Evolutionary conservation across 2,329 filamentous ascomycete species (phyloP), one percentile per base, ranked within the genome.

Genomic region (Myrmaecium sp.): DNA sequence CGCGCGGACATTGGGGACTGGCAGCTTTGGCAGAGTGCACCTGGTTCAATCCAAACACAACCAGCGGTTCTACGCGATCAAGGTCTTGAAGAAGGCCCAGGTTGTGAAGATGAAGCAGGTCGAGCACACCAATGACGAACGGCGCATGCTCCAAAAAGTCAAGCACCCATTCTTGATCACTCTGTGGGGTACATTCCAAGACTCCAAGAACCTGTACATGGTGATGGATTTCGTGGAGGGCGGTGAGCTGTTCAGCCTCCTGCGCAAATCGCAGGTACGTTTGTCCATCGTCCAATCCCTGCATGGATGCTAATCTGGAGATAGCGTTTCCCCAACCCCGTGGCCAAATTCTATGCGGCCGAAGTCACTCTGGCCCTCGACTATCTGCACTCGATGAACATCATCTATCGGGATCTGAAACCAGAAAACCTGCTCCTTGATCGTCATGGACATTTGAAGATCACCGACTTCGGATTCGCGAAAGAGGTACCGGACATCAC

Each of bases 21-120:
- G 89, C 46, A 94, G 84, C 54, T 98, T 98, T 55, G 89, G 89
- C 23, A 70, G 89, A 39, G 89, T 98, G 23, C 89, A 98, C 50
- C 63, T 98, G 33, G 89, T 95, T 28, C 89, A 95, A 58, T 94
- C 84, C 38, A 89, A 84, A 55, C 89, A 98, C 59, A 98, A 98
- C 54, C 80, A 92, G 57, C 75, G 89, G 34, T 98, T 84, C 63
- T 98, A 98, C 57, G 89, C 89, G 23, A 76, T 98, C 56, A 98
- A 98, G 60, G 89, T 98, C 38, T 60, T 98, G 55, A 98, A 98
- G 55, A 98, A 98, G 66, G 75, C 75, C 25, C 89, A 98, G 58
- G 86, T 98, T 29, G 83, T 98, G 54, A 93, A 93, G 63, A 95
- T 98, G 89, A 98, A 98, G 69, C 89, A 98, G 57, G 83, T 98